Evolutionary conservation across 495 filamentous ascomycete species (phyloP), one percentile per base, ranked within the genome.

Genomic region (Elaphomyces granulatus): DNA sequence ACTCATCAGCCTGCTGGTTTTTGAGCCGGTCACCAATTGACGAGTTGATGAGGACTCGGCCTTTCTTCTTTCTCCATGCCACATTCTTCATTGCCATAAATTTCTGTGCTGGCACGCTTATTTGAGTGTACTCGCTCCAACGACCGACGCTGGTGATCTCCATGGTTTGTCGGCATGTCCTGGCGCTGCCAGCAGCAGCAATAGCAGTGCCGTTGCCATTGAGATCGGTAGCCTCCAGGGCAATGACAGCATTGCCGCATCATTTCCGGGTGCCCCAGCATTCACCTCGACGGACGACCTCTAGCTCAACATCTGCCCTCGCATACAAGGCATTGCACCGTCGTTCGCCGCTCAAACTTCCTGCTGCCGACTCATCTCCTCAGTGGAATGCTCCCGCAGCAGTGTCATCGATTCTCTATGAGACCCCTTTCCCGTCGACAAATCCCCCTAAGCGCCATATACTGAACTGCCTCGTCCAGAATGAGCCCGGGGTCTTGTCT

Each of bases 281-380:
- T 9, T 20, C 53, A 35, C 45, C 50, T 28, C 36, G 45, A 46
- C 53, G 61, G 37, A 48, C 59, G 34, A 65, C 64, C 0, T 65
- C 55, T 40, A 61, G 74, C 54, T 93, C 88, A 33, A 96, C 88
- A 49, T 85, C 83, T 26, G 88, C 90, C 34, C 72, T 96, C 46
- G 86, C 87, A 51, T 98, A 98, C 77, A 98, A 98, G 71, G 84
- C 90, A 50, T 74, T 95, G 47, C 90, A 94, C 55, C 83, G 83
- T 44, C 84, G 87, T 32, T 78, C 83, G 26, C 76, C 81, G 34
- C 78, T 84, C 30, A 75, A 80, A 15, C 78, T 95, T 32, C 88
- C 90, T 37, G 77, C 77, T 15, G 63, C 67, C 45, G 83, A 90
- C 45, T 48, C 72, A 28, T 75, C 82, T 15, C 77, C 84, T 18